These are phyloP conservation scores for Turritis glabra DNA, from an alignment of 345 rosid species.

Conservation along the genomic window DNA sequence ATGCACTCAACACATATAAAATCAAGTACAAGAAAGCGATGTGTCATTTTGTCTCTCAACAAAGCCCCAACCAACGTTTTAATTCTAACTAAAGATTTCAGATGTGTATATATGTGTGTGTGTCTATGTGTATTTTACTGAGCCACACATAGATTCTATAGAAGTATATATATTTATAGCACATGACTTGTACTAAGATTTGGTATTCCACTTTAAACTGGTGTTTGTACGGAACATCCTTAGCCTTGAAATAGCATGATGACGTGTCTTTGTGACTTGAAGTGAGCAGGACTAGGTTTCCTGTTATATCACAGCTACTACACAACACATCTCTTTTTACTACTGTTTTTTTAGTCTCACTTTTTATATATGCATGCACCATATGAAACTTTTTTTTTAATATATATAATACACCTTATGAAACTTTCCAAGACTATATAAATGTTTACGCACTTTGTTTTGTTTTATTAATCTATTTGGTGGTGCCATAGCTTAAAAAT, in stretches of 20 bases:
- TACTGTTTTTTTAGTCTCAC: background rate
- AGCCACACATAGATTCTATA: background rate
- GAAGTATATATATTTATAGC: background rate
- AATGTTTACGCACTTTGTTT: background rate
- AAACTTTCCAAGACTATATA: background rate
- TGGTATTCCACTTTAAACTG: slow-evolving; percentile 19
- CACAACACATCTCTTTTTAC: background rate
- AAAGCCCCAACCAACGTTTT: too few species aligned
- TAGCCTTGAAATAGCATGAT: background rate
- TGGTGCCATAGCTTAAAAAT: background rate
- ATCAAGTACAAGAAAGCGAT: too few species aligned
- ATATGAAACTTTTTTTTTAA: too few species aligned
- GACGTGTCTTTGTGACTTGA: slow-evolving; percentile 14
- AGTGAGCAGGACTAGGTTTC: slow-evolving; percentile 1
- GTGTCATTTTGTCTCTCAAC: too few species aligned
- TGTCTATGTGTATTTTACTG: background rate
- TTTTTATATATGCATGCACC: background rate
- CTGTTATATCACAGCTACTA: slow-evolving; percentile 14
- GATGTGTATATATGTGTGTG: background rate
- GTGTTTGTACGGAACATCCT: slow-evolving; percentile 11
- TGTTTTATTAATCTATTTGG: background rate
- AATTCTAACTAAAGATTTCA: too few species aligned
- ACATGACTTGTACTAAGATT: slow-evolving; percentile 16
- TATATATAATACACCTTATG: background rate
- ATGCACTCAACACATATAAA: background rate